phyloP scores from a whole-genome alignment of 805 yeast species.

The Suhomyces sp. region DNA sequence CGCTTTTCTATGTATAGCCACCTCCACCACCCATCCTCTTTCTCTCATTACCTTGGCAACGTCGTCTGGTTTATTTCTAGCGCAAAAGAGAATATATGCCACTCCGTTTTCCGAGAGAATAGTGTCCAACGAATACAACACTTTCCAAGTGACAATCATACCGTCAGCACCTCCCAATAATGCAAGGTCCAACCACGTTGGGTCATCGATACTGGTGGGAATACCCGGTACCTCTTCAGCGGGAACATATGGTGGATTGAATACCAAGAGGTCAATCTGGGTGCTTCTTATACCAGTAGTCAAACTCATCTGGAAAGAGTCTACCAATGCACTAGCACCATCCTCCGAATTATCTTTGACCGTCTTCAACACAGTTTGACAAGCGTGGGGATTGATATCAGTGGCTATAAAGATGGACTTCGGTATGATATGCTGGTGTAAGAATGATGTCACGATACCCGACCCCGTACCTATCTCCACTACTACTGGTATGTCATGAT shows the following conservation, averaged over 20 bases:
- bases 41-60: conserved; percentile 51
- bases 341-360: conserved; percentile 18
- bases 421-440: conserved; percentile 57
- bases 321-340: conserved; percentile 13
- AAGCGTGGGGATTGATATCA: conserved; percentile 81
- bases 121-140: conserved; percentile 54
- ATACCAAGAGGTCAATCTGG: conserved; percentile 69
- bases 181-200: conserved; percentile 85
- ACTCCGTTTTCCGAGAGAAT: conserved; percentile 61
- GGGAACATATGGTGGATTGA: conserved; percentile 98
- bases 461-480: conserved; percentile 91
- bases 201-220: conserved; percentile 48
- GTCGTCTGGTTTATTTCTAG: conserved; percentile 74
- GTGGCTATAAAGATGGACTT: conserved; percentile 60
- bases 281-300: conserved; percentile 47
- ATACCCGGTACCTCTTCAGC: conserved; percentile 67
- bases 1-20: conserved; percentile 71
- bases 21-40: conserved; percentile 52
- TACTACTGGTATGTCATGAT: conserved; percentile 47
- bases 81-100: conserved; percentile 90
- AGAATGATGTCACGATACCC: conserved; percentile 81
- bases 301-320: conserved; percentile 54
- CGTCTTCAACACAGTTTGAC: conserved; percentile 41
- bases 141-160: conserved; percentile 74
- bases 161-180: conserved; percentile 88